Evolutionary conservation across 495 filamentous ascomycete species (phyloP).

Genomic region (Aspergillus sparsus): DNA sequence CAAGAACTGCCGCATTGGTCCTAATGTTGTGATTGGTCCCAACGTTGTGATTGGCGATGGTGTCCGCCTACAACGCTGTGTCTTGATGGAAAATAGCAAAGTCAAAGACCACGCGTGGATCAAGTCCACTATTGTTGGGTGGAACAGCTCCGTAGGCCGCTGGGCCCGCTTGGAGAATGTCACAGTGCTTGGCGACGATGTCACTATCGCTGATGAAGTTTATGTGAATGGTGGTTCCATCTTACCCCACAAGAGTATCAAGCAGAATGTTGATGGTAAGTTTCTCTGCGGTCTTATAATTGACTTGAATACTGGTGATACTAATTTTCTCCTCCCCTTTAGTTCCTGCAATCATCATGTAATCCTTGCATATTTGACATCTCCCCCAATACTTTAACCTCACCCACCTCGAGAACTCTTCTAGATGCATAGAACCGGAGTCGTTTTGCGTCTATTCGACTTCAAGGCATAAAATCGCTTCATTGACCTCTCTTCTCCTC

Average conservation of each 20-base stretch:
- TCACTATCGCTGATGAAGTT: conserved; percentile 98
- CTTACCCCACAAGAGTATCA: conserved; percentile 98
- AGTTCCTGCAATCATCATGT: conserved; percentile 88
- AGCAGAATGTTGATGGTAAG: conserved; percentile 91
- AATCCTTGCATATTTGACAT: conserved; percentile 45
- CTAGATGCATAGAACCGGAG: conserved; percentile 49
- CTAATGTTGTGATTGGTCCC: conserved; percentile 95
- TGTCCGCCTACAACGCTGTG: conserved; percentile 91
- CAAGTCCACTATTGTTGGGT: conserved; percentile 98
- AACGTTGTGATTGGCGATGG: conserved; percentile 95
- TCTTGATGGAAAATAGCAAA: conserved; percentile 83
- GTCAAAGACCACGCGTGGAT: conserved; percentile 99
- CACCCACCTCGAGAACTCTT: conserved; percentile 23
- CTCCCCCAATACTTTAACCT: conserved; percentile 23
- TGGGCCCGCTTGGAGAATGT: conserved; percentile 99
- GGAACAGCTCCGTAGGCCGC: conserved; percentile 94
- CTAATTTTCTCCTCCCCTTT: too few species aligned
- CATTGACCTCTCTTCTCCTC: conserved; percentile 7
- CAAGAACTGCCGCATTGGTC: conserved; percentile 97
- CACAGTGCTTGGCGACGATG: conserved; percentile 94
- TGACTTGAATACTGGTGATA: background rate
- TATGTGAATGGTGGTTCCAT: conserved; percentile 98
- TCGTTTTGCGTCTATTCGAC: conserved; percentile 41
- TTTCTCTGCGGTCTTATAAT: conserved; percentile 5
- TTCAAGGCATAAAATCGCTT: conserved; percentile 22